Evolutionary conservation across 768 basidiomycete species (phyloP), one percentile per base, ranked within the genome.

Genomic region (Termitomyces sp.): DNA sequence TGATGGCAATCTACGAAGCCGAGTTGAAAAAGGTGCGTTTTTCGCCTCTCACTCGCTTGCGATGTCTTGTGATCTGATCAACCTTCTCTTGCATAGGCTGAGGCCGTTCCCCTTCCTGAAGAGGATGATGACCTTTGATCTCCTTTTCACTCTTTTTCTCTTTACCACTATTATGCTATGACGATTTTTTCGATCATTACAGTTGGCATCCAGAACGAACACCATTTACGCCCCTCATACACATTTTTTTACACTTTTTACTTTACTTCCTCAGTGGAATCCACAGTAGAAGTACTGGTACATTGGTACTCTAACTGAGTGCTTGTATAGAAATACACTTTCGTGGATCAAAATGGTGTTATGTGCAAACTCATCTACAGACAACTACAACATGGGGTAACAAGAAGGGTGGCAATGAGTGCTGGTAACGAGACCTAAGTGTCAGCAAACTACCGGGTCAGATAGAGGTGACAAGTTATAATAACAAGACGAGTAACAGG

Each of bases 61-160:
- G 18, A 5, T 38, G 13, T 15, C 35, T n/a, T 27, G 35, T 18
- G n/a, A 41, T 22, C 15, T 38, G n/a, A 47, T 36, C 7, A 27
- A 39, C 11, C 25, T 18, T 25, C 22, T 27, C 52, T 29, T 56
- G 47, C 9, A 13, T 52, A 92, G 87, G 96, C 96, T 56, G 94
- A 91, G 66, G 78, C 79, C 58, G 88, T 94, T 59, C 97, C 97
- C 66, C 90, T 99, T 58, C 97, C 97, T 50, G 97, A 98, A 73
- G 97, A 99, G 73, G 97, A 95, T 48, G 94, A 96, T 54, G 89
- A 93, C 62, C 79, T 91, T 65, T 88, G 80, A 76, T 66, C 49
- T 60, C 48, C 55, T 48, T 59, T 48, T 33, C 54, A 52, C 36
- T 53, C 54, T 50, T 57, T 52, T 40, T 56, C 53, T 50, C 63